Evolutionary conservation across 2,329 filamentous ascomycete genomes (phyloP), one percentile per base, ranked within the genome.

Genomic region (Penicillium sclerotiorum): DNA sequence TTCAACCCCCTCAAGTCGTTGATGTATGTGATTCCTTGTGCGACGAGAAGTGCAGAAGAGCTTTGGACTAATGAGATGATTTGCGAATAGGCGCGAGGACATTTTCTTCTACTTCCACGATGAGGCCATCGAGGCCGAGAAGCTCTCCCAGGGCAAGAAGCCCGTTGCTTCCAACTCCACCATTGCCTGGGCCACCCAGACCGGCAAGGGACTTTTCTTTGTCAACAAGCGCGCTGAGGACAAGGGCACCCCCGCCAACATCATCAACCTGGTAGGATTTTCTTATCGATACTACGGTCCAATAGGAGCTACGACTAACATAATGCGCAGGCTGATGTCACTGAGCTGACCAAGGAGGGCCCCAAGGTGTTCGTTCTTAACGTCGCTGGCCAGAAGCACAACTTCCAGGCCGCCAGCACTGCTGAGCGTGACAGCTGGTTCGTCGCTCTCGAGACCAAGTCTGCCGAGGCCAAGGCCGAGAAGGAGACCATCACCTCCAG

Each of bases 351-450:
- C 71, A 84, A 86, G 72, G 88, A 91, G 56, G 89, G 90, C 53
- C 69, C 82, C 59, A 82, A 83, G 76, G 92, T 94, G 76, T 96
- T 99, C 80, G 79, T 85, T 68, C 88, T 97, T 80, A 89, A 87
- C 70, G 77, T 89, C 69, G 86, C 88, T 75, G 88, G 88, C 62
- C 87, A 95, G 77, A 95, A 96, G 85, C 91, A 96, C 82, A 83
- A 83, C 53, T 96, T 99, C 82, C 93, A 96, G 83, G 90, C 93
- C 50, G 67, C 78, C 64, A 86, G 69, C 65, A 65, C 82, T 41
- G 78, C 84, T 52, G 91, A 96, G 77, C 91, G 93, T 69, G 90
- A 96, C 74, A 90, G 88, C 81, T 97, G 94, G 94, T 84, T 95
- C 65, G 77, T 85, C 56, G 88, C 92, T 67, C 73, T 96, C 62